Evolutionary conservation across 2,329 filamentous ascomycete species (phyloP).

Genomic region (Orbilia brochopaga): DNA sequence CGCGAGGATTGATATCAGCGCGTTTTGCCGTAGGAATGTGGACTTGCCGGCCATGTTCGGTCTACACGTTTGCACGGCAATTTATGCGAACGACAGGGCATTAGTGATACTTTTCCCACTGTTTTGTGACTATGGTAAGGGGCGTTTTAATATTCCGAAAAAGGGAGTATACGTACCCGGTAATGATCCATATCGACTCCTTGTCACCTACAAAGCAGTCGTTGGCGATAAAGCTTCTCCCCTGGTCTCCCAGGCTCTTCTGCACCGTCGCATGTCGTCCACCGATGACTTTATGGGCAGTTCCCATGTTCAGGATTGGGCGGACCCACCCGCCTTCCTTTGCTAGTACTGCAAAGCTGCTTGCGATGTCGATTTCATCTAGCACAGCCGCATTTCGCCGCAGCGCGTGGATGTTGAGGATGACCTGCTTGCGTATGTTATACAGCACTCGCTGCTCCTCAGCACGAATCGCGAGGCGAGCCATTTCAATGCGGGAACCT

Average conservation of each 20-base stretch:
- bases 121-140: not conserved
- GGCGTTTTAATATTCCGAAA: not conserved
- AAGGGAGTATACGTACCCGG: conserved; percentile 51
- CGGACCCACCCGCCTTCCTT: conserved; percentile 74
- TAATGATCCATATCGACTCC: conserved; percentile 63
- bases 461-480: conserved; percentile 75
- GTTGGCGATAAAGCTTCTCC: conserved; percentile 81
- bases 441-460: conserved; percentile 85
- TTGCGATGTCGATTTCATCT: conserved; percentile 89
- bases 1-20: conserved; percentile 88
- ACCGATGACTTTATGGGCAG: conserved; percentile 76
- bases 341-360: conserved; percentile 82
- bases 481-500: conserved; percentile 78
- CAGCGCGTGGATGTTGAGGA: conserved; percentile 81
- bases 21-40: conserved; percentile 94
- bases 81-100: not conserved
- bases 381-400: conserved; percentile 88
- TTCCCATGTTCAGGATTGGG: conserved; percentile 70
- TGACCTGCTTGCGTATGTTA: conserved; percentile 74
- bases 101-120: no score
- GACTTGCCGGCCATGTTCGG: conserved; percentile 99
- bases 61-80: conserved; percentile 57
- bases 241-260: conserved; percentile 76
- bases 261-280: conserved; percentile 94
- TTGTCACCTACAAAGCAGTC: conserved; percentile 81